phyloP scores from a whole-genome alignment of 2,329 filamentous ascomycete species.

The Xylaria sp. region DNA sequence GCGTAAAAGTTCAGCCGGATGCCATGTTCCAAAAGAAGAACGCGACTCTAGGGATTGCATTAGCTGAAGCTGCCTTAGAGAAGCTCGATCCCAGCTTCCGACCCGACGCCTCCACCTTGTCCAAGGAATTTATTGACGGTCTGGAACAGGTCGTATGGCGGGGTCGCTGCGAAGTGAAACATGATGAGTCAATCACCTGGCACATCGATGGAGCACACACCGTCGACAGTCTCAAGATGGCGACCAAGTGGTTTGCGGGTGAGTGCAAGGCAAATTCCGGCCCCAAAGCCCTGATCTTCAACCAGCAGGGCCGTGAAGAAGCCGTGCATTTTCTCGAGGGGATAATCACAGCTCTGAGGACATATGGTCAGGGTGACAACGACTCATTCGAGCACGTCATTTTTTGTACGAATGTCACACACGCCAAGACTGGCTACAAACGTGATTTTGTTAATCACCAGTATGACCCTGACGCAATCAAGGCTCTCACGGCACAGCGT shows the following conservation, averaged over 20 bases:
- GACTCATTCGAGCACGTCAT: slow-evolving; percentile 75
- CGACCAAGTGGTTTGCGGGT: slow-evolving; percentile 81
- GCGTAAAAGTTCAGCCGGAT: slow-evolving; percentile 61
- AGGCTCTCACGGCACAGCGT: slow-evolving; percentile 63
- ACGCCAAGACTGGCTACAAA: slow-evolving; percentile 62
- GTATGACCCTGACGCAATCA: slow-evolving; percentile 61
- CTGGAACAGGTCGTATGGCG: slow-evolving; percentile 80
- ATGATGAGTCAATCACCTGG: slow-evolving; percentile 73
- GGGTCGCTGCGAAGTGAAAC: slow-evolving; percentile 77
- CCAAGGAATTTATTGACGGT: slow-evolving; percentile 74
- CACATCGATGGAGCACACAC: slow-evolving; percentile 95
- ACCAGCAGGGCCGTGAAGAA: slow-evolving; percentile 74
- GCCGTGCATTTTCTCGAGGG: slow-evolving; percentile 64
- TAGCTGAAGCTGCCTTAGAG: slow-evolving; percentile 61
- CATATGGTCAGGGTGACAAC: slow-evolving; percentile 45
- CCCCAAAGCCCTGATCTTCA: slow-evolving; percentile 78
- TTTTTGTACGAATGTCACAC: slow-evolving; percentile 82
- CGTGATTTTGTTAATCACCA: slow-evolving; percentile 67
- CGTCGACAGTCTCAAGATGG: slow-evolving; percentile 84
- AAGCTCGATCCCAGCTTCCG: slow-evolving; percentile 55
- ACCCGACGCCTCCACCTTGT: slow-evolving; percentile 53
- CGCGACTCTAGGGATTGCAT: slow-evolving; percentile 58
- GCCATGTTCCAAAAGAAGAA: slow-evolving; percentile 70
- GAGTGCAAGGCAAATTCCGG: slow-evolving; percentile 50
- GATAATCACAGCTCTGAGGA: slow-evolving; percentile 53